Percentiles rank a stretch among this genome's conserved stretches.
These are phyloP conservation scores for Jackrogersella multiformis DNA, from an alignment of 495 filamentous ascomycete species.

Conservation along the genomic window DNA sequence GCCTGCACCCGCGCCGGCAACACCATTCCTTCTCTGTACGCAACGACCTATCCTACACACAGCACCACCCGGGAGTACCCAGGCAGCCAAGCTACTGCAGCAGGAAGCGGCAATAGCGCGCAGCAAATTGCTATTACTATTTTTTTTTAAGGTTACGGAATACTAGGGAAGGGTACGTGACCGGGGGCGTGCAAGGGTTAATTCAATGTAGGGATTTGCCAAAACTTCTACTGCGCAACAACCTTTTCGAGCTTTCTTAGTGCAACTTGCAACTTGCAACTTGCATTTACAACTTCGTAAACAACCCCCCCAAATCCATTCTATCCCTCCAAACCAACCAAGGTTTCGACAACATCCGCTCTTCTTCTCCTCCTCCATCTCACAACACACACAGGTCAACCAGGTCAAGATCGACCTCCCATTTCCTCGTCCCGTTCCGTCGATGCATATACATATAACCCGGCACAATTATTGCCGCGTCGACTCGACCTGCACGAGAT, in stretches of 20 bases:
- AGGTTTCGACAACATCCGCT: constrained; percentile 25
- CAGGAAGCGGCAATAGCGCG: constrained; percentile 39
- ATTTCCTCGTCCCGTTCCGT: constrained; percentile 31
- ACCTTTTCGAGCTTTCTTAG: constrained; percentile 24
- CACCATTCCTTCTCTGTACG: constrained; percentile 34
- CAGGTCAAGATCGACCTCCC: constrained; percentile 9
- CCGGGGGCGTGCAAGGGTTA: constrained; percentile 32
- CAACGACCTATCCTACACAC: too few species aligned
- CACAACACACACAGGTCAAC: constrained; percentile 9
- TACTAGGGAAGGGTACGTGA: background rate
- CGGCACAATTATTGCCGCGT: constrained; percentile 29
- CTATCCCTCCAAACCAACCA: background rate
- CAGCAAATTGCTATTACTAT: constrained; percentile 30
- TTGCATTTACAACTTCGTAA: constrained; percentile 23
- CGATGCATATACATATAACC: constrained; percentile 22
- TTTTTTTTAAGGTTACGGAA: constrained; percentile 15
- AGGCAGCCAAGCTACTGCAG: constrained; percentile 12
- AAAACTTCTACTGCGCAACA: constrained; percentile 31
- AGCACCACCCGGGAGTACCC: constrained; percentile 12
- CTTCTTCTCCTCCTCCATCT: constrained; percentile 8
- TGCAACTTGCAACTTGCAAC: constrained; percentile 34
- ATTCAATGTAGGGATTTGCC: constrained; percentile 28
- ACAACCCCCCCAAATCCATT: constrained; percentile 9
- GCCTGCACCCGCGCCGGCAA: constrained; percentile 19
- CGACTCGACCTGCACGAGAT: constrained; percentile 35